Evolutionary conservation across 2,329 filamentous ascomycete species (phyloP).

Genomic region (Gliomastix tumulicola): DNA sequence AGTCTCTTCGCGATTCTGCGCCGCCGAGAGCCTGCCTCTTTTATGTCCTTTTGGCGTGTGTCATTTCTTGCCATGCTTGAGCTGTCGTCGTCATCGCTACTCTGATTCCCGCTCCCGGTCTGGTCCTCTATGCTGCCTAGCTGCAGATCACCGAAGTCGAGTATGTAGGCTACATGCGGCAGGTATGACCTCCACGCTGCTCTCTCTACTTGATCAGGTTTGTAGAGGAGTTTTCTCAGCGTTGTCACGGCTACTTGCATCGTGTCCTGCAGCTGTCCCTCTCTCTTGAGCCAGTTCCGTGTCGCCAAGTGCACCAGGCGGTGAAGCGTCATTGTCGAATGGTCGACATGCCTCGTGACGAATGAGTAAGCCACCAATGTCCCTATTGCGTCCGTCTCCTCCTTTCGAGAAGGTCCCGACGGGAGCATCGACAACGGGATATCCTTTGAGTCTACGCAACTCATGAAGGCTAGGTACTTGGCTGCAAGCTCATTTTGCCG

Average conservation of each 20-base stretch:
- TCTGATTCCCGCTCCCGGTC: not conserved
- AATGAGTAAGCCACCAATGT: conserved; percentile 20
- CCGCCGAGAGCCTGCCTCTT: no score
- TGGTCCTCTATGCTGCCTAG: not conserved
- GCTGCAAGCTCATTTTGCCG: conserved; percentile 13
- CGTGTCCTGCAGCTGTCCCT: conserved; percentile 7
- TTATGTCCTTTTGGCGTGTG: no score
- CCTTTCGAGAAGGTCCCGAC: conserved; percentile 2
- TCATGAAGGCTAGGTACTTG: conserved; percentile 19
- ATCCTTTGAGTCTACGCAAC: conserved; percentile 16
- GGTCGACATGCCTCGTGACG: conserved; percentile 12
- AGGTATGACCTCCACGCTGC: conserved; percentile 14
- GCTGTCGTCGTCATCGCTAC: no score
- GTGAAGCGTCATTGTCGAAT: conserved; percentile 17
- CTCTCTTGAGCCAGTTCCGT: conserved; percentile 16
- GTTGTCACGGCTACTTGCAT: not conserved
- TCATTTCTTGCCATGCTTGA: no score
- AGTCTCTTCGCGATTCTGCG: not conserved
- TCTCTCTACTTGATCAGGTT: conserved; percentile 9
- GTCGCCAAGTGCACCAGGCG: conserved; percentile 20
- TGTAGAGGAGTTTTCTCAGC: not conserved
- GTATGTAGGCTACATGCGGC: conserved; percentile 12
- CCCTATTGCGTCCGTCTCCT: conserved; percentile 13
- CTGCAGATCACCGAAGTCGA: conserved; percentile 2
- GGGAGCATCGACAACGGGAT: conserved; percentile 18